Conservation (phyloP, 1,139 yeast species). For the Suzukiozyma palmioleophila region DNA sequence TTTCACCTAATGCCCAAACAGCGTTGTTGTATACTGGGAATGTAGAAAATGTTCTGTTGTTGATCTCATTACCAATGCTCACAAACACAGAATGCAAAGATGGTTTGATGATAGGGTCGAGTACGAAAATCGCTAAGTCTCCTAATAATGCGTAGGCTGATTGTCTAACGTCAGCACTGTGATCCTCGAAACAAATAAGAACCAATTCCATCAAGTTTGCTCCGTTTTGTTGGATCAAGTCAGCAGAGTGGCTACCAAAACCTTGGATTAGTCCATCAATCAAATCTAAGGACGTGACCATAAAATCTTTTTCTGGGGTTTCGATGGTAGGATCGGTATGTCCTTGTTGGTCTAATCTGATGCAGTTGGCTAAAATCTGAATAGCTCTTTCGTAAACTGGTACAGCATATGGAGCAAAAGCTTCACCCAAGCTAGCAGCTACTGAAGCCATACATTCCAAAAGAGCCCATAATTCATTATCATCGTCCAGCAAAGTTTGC, state of each 20-base stretch:
- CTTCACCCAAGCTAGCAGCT: slow-evolving; percentile 80
- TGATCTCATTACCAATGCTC: slow-evolving; percentile 64
- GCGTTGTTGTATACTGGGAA: slow-evolving; percentile 81
- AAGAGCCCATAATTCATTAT: slow-evolving; percentile 84
- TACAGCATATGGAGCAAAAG: slow-evolving; percentile 85
- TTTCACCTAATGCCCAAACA: slow-evolving; percentile 90
- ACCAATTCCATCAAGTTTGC: slow-evolving; percentile 59
- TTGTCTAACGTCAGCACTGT: slow-evolving; percentile 82
- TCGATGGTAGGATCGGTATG: slow-evolving; percentile 65
- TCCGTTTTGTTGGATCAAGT: slow-evolving; percentile 43
- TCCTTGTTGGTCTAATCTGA: slow-evolving; percentile 63
- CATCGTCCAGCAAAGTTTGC: slow-evolving; percentile 70
- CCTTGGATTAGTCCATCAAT: slow-evolving; percentile 94
- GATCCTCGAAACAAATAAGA: slow-evolving; percentile 70
- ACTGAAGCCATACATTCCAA: slow-evolving; percentile 90
- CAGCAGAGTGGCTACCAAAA: slow-evolving; percentile 58
- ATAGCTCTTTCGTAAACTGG: slow-evolving; percentile 83
- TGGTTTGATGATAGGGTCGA: slow-evolving; percentile 52
- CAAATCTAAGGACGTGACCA: slow-evolving; percentile 83
- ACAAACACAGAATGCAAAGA: slow-evolving; percentile 55
- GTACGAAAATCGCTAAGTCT: slow-evolving; percentile 69
- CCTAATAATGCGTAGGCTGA: slow-evolving; percentile 88
- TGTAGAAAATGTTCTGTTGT: slow-evolving; percentile 45
- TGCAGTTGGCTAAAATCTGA: slow-evolving; percentile 62
- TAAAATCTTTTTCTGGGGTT: slow-evolving; percentile 85